phyloP scores from a whole-genome alignment of 2,329 filamentous ascomycete genomes.

The Fusarium sp. region DNA sequence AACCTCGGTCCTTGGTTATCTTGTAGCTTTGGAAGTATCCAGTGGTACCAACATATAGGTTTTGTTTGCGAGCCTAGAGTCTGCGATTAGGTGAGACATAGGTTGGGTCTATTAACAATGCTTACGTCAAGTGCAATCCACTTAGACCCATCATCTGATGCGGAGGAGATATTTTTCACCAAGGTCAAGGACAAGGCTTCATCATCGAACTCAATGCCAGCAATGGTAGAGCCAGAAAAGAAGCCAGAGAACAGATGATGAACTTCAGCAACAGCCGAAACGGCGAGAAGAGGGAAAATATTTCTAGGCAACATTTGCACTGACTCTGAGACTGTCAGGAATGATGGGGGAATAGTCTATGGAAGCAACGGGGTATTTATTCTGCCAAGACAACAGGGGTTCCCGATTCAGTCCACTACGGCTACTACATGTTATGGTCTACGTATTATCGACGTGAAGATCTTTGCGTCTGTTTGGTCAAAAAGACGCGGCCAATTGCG shows the following conservation, averaged over 20 bases:
- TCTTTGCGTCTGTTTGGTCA: neutral
- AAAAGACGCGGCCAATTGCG: neutral
- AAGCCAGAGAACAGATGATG: neutral
- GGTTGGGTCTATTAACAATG: accelerated
- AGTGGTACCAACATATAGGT: neutral
- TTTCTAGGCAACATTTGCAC: neutral
- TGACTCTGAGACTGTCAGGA: neutral
- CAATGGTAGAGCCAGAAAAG: accelerated
- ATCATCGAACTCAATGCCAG: neutral
- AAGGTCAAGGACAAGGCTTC: accelerated
- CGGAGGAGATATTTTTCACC: neutral
- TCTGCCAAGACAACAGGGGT: neutral
- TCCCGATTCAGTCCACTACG: neutral
- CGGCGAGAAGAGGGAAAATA: neutral
- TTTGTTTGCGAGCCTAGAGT: neutral
- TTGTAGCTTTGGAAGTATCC: neutral
- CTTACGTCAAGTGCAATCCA: neutral
- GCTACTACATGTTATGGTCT: accelerated
- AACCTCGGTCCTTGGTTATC: accelerated
- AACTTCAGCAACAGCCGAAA: neutral
- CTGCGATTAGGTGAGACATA: neutral
- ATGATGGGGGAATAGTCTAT: accelerated
- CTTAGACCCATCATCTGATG: neutral
- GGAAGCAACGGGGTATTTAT: neutral
- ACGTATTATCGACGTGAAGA: accelerated